Evolutionary conservation across 1,139 yeast species (phyloP).

Genomic region (Eremothecium sinecaudum): DNA sequence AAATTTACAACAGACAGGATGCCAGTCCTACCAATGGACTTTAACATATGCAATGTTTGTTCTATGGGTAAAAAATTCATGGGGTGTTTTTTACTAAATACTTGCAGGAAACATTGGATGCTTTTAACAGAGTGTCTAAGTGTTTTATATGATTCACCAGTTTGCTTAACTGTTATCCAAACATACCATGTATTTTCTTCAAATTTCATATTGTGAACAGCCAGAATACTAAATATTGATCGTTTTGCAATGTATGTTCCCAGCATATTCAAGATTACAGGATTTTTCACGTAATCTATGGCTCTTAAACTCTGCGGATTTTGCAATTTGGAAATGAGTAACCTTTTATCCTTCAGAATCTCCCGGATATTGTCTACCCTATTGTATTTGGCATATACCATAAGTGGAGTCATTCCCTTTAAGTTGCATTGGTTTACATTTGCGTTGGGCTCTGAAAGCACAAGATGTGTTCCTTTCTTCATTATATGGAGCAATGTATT

Average conservation of each 20-base stretch:
- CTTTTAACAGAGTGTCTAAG: constrained; percentile 8
- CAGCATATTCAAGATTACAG: constrained; percentile 14
- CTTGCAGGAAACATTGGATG: constrained; percentile 10
- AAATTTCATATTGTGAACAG: constrained; percentile 14
- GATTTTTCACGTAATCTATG: constrained; percentile 45
- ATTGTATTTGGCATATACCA: constrained; percentile 62
- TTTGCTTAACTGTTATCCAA: constrained; percentile 11
- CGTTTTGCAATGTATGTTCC: constrained; percentile 13
- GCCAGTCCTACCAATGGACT: constrained; percentile 11
- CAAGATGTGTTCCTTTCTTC: constrained; percentile 36
- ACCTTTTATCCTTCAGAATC: constrained; percentile 38
- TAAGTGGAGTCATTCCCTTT: constrained; percentile 57
- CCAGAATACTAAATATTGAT: constrained; percentile 11
- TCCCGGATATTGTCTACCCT: constrained; percentile 48
- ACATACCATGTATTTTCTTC: constrained; percentile 19
- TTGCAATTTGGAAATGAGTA: constrained; percentile 37
- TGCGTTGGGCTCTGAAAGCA: constrained; percentile 35
- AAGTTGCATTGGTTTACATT: constrained; percentile 58
- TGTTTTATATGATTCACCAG: constrained; percentile 1
- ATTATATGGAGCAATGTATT: constrained; percentile 71
- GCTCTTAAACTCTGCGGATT: constrained; percentile 34
- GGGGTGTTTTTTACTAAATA: constrained; percentile 7
- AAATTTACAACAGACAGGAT: constrained; percentile 13
- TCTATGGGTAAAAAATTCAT: constrained; percentile 11
- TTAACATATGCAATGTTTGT: constrained; percentile 5